These are phyloP conservation scores for Schizopora paradoxa DNA, from an alignment of 1,284 basidiomycete genomes.

Conservation along the genomic window DNA sequence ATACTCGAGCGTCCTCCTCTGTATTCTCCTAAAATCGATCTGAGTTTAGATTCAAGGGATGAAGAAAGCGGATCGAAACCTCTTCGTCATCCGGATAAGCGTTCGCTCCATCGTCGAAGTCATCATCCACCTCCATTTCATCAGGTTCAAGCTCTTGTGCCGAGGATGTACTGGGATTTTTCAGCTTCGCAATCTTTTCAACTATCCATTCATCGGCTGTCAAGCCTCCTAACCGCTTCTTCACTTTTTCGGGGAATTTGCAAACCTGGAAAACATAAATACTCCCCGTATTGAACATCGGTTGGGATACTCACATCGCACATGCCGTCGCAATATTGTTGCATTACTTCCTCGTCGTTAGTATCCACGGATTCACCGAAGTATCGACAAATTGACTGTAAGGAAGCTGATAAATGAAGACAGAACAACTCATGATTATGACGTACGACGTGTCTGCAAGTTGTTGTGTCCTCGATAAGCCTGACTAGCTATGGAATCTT, in stretches of 20 bases:
- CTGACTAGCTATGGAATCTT: constrained; percentile 47
- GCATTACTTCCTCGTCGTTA: constrained; percentile 40
- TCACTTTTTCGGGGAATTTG: constrained; percentile 65
- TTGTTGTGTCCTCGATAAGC: constrained; percentile 56
- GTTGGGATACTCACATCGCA: constrained; percentile 62
- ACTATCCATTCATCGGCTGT: constrained; percentile 42
- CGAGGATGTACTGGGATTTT: constrained; percentile 21
- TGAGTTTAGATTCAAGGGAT: too few relatives aligned
- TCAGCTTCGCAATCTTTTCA: constrained; percentile 26
- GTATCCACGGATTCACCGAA: constrained; percentile 73
- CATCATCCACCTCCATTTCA: constrained; percentile 3
- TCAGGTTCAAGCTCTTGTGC: constrained; percentile 24
- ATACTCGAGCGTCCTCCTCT: too few relatives aligned
- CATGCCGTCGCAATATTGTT: constrained; percentile 69
- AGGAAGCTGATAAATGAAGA: background rate
- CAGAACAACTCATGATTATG: background rate
- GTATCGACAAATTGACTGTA: constrained; percentile 71
- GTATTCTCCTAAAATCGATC: background rate
- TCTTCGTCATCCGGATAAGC: background rate
- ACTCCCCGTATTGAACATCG: background rate
- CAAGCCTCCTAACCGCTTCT: constrained; percentile 41
- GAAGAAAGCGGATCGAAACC: background rate
- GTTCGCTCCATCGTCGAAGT: constrained; percentile 16
- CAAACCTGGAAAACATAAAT: constrained; percentile 48
- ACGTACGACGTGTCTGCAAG: constrained; percentile 74